These are phyloP conservation scores for Claviceps humidiphila DNA, from an alignment of 2,329 filamentous ascomycete species.

Conservation along the genomic window DNA sequence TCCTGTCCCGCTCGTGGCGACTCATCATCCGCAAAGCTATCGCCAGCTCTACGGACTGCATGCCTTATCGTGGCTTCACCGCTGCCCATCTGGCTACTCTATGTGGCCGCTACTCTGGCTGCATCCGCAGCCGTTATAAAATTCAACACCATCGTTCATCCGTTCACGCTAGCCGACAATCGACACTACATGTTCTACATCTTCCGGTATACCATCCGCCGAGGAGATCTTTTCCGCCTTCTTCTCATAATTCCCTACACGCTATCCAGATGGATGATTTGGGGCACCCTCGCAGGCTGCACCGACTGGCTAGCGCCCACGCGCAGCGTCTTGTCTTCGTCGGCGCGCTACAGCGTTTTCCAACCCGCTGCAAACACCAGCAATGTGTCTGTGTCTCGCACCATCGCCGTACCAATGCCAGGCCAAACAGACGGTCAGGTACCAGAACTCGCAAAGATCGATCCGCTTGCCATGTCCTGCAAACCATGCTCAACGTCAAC, in stretches of 20 bases:
- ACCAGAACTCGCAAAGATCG: slow-evolving; percentile 11
- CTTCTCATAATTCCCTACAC: slow-evolving; percentile 58
- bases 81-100: slow-evolving; percentile 21
- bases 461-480: slow-evolving; percentile 15
- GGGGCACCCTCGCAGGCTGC: slow-evolving; percentile 45
- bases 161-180: slow-evolving; percentile 93
- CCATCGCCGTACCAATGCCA: neutral
- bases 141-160: slow-evolving; percentile 87
- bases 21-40: slow-evolving; percentile 4
- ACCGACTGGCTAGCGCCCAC: slow-evolving; percentile 10
- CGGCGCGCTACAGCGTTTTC: neutral
- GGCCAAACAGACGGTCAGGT: slow-evolving; percentile 1
- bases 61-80: slow-evolving; percentile 17
- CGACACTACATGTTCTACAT: slow-evolving; percentile 95
- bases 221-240: slow-evolving; percentile 51
- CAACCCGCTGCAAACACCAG: slow-evolving; percentile 13
- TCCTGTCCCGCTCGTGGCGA: neutral
- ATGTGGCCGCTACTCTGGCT: slow-evolving; percentile 21
- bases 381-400: slow-evolving; percentile 19
- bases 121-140: slow-evolving; percentile 41
- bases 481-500: slow-evolving; percentile 33
- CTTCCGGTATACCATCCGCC: slow-evolving; percentile 70
- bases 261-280: slow-evolving; percentile 52
- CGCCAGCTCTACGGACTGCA: slow-evolving; percentile 4
- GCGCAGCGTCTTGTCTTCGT: slow-evolving; percentile 2